Base-by-base conservation (phyloP, 495 filamentous ascomycete genomes). In the Lasiosphaeria miniovina region DNA sequence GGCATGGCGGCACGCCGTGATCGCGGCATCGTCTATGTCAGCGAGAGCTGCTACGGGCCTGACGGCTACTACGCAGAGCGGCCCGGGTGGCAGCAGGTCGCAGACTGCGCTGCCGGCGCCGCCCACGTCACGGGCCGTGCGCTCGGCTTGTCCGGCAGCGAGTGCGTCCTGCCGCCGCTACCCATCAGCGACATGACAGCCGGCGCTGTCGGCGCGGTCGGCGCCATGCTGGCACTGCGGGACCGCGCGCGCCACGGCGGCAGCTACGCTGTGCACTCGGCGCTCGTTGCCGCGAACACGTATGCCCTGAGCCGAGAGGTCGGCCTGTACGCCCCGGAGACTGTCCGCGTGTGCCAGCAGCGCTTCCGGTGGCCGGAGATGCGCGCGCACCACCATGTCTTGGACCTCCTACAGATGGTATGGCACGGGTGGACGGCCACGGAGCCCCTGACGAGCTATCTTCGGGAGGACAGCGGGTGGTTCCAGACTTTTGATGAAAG, bases 1-100 rank as follows among this genome's bases (percentile, higher is more conserved):
- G 58, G 72, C 3, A 57, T 83, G 49, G 79, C 77, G 11, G 72
- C 76, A 52, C 75, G 76, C 43, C 74, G 83, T 11, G 78, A 75
- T 6, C 81, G 80, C 62, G 83, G 84, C 4, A 76, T 84, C 31
- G 78, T 87, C 41, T 82, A 82, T 61, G 79, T 86, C 10, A 76
- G 77, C 40, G 83, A 86, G 72, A 83, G 83, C 71, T 86, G 84
- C 62, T 86, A 84, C 60, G 84, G 84, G 6, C 65, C 62, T 6
- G 60, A 73, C 56, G 75, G 75, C 11, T 61, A 64, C 14, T 73
- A 71, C 57, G 73, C 73, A 3, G 54, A 68, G 36, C 62, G 75
- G 43, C 68, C 75, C 8, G 75, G 75, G 24, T 79, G 75, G 75
- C 76, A 79, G 64, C 76, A 79, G 61, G 73, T 79, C 17, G 71